A percentile compares a stretch with the other conserved stretches of the same genome.
Conservation (phyloP, 441 rosid genomes). For the Aquilaria agallochum region DNA sequence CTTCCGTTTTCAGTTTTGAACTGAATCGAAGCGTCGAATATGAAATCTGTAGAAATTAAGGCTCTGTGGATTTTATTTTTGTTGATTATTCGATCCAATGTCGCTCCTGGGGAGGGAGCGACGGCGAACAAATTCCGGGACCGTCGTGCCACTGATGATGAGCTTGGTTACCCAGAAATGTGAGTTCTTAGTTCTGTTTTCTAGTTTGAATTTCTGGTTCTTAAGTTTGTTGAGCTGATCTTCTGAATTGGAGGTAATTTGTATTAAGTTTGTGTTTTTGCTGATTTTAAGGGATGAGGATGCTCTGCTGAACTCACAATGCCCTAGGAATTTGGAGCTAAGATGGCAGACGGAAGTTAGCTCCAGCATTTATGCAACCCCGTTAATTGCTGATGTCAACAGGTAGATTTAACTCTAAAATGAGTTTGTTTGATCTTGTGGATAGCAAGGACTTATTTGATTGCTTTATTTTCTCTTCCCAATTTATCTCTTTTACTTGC, state of each 20-base stretch:
- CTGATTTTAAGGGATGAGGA: conserved; percentile 72
- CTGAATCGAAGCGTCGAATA: conserved; percentile 16
- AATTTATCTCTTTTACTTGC: background rate
- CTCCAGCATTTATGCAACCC: conserved; percentile 93
- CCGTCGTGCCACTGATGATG: conserved; percentile 81
- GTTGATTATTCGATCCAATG: conserved; percentile 20
- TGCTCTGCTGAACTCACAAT: conserved; percentile 85
- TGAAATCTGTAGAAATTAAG: conserved; percentile 34
- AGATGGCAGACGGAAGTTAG: conserved; percentile 99
- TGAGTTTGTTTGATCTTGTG: background rate
- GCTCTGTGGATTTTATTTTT: conserved; percentile 44
- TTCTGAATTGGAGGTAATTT: conserved; percentile 8
- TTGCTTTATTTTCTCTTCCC: background rate
- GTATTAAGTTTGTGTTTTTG: conserved; percentile 10
- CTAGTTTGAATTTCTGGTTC: background rate
- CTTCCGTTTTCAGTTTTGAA: background rate
- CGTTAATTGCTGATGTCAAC: conserved; percentile 96
- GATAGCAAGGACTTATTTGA: no score
- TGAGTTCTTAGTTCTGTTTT: conserved; percentile 27
- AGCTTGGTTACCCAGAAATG: conserved; percentile 70
- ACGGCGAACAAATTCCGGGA: conserved; percentile 70
- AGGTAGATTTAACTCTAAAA: conserved; percentile 32
- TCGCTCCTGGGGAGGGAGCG: conserved; percentile 38
- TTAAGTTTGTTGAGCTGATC: background rate
- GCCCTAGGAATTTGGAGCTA: conserved; percentile 89